phyloP scores from a whole-genome alignment of 352 stramenopile species.

The Aphanomyces invadans region DNA sequence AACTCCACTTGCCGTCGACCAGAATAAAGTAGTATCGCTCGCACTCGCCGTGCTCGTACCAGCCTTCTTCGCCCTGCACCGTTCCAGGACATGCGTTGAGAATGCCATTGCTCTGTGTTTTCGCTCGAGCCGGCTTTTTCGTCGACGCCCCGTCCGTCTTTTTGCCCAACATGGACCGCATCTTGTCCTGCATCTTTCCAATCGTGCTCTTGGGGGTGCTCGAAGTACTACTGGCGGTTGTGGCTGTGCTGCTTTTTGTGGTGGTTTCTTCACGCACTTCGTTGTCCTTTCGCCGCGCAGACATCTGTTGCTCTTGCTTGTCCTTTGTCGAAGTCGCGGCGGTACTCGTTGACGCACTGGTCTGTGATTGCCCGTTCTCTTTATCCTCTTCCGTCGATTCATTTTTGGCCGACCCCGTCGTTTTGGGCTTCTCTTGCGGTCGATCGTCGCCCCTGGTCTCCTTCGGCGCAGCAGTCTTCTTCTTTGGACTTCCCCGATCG shows the following conservation, averaged over 20 bases:
- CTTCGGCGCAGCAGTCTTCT: constrained; percentile 25
- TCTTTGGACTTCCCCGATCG: constrained; percentile 15
- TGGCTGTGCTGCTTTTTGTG: neutral
- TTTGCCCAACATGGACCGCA: constrained; percentile 61
- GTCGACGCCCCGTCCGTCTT: constrained; percentile 28
- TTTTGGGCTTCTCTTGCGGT: constrained; percentile 25
- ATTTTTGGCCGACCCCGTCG: constrained; percentile 45
- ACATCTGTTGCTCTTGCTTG: neutral
- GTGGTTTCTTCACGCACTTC: constrained; percentile 12
- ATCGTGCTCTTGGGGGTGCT: constrained; percentile 26
- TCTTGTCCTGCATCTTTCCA: constrained; percentile 74
- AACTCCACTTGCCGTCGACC: constrained; percentile 74
- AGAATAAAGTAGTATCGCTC: constrained; percentile 83
- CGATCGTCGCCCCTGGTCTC: constrained; percentile 17
- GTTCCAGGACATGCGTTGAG: constrained; percentile 72
- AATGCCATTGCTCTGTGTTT: constrained; percentile 67
- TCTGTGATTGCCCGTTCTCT: constrained; percentile 50
- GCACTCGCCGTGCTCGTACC: constrained; percentile 82
- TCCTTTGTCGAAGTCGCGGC: neutral
- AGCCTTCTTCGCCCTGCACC: constrained; percentile 75
- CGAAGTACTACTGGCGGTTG: neutral
- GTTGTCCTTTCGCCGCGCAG: constrained; percentile 13
- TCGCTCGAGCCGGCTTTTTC: constrained; percentile 55
- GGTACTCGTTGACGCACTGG: constrained; percentile 30
- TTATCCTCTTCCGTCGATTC: constrained; percentile 28